Evolutionary conservation across 2,329 filamentous ascomycete genomes (phyloP).

Genomic region (Xylaria sp.): DNA sequence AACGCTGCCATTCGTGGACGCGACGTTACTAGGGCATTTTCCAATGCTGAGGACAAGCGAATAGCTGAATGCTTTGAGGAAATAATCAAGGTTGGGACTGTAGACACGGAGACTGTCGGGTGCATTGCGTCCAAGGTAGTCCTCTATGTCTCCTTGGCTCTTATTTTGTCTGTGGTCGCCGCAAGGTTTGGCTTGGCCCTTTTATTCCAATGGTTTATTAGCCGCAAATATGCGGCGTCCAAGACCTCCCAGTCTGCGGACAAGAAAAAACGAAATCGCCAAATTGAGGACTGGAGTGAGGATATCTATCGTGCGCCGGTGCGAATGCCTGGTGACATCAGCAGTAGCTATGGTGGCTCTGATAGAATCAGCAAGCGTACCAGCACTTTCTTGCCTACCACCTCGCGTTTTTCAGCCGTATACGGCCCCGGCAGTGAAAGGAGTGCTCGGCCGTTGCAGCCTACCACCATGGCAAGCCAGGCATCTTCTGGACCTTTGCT

Average conservation of each 20-base stretch:
- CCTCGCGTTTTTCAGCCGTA: conserved; percentile 92
- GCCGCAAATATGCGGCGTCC: conserved; percentile 82
- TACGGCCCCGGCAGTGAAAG: conserved; percentile 76
- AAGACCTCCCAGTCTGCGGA: conserved; percentile 87
- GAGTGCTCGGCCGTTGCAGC: conserved; percentile 61
- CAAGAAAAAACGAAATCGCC: conserved; percentile 84
- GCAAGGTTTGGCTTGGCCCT: conserved; percentile 90
- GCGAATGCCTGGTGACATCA: conserved; percentile 79
- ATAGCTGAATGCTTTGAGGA: conserved; percentile 89
- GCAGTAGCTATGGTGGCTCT: conserved; percentile 70
- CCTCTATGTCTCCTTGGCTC: conserved; percentile 88
- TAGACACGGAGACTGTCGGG: conserved; percentile 95
- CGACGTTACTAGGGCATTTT: conserved; percentile 90
- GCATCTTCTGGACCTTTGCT: conserved; percentile 78
- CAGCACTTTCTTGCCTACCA: conserved; percentile 89
- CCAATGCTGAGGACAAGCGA: conserved; percentile 80
- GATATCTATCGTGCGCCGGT: conserved; percentile 95
- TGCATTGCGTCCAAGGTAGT: conserved; percentile 98
- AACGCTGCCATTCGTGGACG: conserved; percentile 78
- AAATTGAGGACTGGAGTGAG: conserved; percentile 98
- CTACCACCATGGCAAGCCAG: conserved; percentile 96
- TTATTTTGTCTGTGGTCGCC: conserved; percentile 89
- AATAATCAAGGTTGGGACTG: conserved; percentile 93
- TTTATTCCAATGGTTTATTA: conserved; percentile 96
- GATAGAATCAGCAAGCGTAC: conserved; percentile 83